These are phyloP conservation scores for Rutstroemia sydowiana DNA, from an alignment of 2,329 filamentous ascomycete species.

Conservation along the genomic window DNA sequence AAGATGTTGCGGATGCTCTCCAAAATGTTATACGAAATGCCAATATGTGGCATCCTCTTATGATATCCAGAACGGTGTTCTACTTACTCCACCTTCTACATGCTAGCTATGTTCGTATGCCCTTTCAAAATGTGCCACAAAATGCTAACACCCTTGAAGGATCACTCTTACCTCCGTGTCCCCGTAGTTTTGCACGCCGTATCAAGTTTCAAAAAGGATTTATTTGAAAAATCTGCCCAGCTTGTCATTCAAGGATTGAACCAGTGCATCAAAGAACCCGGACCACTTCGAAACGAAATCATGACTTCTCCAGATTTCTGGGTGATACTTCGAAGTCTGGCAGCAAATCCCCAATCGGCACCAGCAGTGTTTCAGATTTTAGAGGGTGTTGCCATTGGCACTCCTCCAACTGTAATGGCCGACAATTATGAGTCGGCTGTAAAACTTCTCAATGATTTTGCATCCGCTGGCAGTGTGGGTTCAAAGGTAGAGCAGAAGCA, in stretches of 20 bases:
- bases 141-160: conserved; percentile 39
- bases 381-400: conserved; percentile 64
- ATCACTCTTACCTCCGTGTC: conserved; percentile 84
- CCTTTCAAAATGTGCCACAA: conserved; percentile 10
- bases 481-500: conserved; percentile 61
- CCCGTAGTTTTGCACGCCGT: conserved; percentile 89
- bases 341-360: conserved; percentile 61
- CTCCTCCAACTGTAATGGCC: conserved; percentile 74
- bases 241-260: conserved; percentile 73
- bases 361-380: conserved; percentile 81
- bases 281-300: conserved; percentile 78
- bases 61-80: conserved; percentile 75
- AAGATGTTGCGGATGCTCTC: conserved; percentile 71
- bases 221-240: conserved; percentile 67
- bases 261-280: conserved; percentile 70
- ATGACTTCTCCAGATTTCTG: conserved; percentile 97
- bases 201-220: conserved; percentile 74
- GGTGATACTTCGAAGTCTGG: conserved; percentile 75
- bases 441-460: conserved; percentile 79
- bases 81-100: conserved; percentile 79
- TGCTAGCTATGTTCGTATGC: conserved; percentile 67
- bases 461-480: conserved; percentile 70
- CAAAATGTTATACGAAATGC: conserved; percentile 76
- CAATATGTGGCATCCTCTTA: conserved; percentile 70
- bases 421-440: conserved; percentile 94